A percentile compares a stretch with the other conserved stretches of the same genome.
These are phyloP conservation scores for Ogataea siamensis DNA, from an alignment of 805 yeast genomes.

Conservation along the genomic window DNA sequence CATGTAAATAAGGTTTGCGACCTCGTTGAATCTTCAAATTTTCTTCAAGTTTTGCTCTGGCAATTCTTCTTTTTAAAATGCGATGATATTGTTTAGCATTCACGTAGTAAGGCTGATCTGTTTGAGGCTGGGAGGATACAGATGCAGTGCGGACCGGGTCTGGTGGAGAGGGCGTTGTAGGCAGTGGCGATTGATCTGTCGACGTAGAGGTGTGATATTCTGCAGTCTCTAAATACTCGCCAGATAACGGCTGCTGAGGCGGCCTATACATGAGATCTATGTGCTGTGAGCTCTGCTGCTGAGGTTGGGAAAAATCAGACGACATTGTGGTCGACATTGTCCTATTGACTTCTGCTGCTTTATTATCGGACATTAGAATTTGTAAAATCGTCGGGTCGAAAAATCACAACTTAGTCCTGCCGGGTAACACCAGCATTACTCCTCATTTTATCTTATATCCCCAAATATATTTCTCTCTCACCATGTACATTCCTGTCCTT, in stretches of 20 bases:
- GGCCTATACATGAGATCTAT: slow-evolving; percentile 16
- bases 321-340: slow-evolving; percentile 18
- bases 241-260: slow-evolving; percentile 15
- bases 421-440: slow-evolving; percentile 11
- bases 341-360: slow-evolving; percentile 10
- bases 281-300: slow-evolving; percentile 15
- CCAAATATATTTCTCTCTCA: background rate
- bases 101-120: slow-evolving; percentile 92
- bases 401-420: slow-evolving; percentile 3
- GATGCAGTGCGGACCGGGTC: slow-evolving; percentile 11
- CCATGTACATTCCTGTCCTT: slow-evolving; percentile 30
- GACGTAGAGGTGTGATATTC: slow-evolving; percentile 21
- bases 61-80: slow-evolving; percentile 86
- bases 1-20: slow-evolving; percentile 91
- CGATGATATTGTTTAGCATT: slow-evolving; percentile 98
- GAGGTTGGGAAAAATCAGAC: slow-evolving; percentile 19
- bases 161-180: slow-evolving; percentile 23
- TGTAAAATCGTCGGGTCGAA: slow-evolving; percentile 11
- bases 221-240: slow-evolving; percentile 21
- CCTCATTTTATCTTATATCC: background rate
- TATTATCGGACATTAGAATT: slow-evolving; percentile 12
- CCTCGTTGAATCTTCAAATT: slow-evolving; percentile 82
- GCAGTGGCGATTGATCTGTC: slow-evolving; percentile 23
- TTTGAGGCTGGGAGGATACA: slow-evolving; percentile 18
- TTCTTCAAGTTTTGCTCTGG: slow-evolving; percentile 91